Evolutionary conservation across 1,139 yeast species (phyloP), one percentile per base, ranked within the genome.

Genomic region (Yamadazyma kanchanaburiensis): DNA sequence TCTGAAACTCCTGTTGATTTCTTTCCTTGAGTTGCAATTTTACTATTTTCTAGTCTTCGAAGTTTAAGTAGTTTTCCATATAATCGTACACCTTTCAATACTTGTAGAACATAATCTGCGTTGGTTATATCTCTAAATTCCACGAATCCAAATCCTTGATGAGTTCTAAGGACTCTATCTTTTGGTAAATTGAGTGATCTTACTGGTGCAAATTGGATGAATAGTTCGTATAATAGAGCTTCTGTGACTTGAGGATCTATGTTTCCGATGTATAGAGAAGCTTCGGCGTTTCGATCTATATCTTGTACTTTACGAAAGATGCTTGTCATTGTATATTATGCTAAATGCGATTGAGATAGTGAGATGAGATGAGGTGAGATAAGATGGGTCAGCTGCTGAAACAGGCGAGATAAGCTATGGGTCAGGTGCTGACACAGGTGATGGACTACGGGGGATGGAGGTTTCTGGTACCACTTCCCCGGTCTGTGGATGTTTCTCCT

Each of bases 61-160:
- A 89, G 70, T 39, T 79, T 72, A 16, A 91, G 47, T 1, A 72
- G 62, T 44, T 80, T 78, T 1, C 85, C 88, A 47, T 58, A 85
- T 22, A 91, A 57, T 26, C 77, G 58, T 2, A 83, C 64, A 2
- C 86, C 86, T 37, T 74, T 68, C 50, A 86, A 57, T 1, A 85
- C 58, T 36, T 73, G 69, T 21, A 73, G 55, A 1, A 80, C 87
- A 48, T 89, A 91, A 11, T 78, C 82, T 0, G 86, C 82, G 46
- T 88, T 96, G 14, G 57, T 64, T 3, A 60, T 60, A 8, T 69
- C 63, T 32, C 67, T 60, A 46, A 84, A 81, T 50, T 86, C 94
- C 2, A 85, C 80, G 57, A 91, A 91, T 9, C 95, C 97, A 58
- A 68, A 91, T 12, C 96, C 97, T 49, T 83, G 94, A 47, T 83